These are phyloP conservation scores for Uronychia setigera DNA, from an alignment of 73 alveolate species.

Conservation along the genomic window DNA sequence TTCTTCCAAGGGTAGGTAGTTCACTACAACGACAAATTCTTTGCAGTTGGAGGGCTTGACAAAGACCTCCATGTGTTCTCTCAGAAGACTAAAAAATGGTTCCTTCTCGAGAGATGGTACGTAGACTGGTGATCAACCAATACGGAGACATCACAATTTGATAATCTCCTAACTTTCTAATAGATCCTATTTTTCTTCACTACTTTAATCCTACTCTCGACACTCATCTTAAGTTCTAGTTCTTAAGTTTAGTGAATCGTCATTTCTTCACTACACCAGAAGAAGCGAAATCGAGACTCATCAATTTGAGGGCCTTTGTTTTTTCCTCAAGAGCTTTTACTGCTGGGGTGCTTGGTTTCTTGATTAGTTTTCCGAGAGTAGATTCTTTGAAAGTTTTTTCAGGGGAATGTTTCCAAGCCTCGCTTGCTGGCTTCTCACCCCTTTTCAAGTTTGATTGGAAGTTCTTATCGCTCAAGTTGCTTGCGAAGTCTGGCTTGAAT, in stretches of 20 bases:
- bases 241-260: too few species aligned
- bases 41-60: conserved; percentile 40
- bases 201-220: too few species aligned
- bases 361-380: conserved; percentile 33
- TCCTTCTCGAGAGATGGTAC: conserved; percentile 48
- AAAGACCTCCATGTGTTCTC: conserved; percentile 64
- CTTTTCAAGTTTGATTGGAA: conserved; percentile 60
- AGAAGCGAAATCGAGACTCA: conserved; percentile 61
- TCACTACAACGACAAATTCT: conserved; percentile 37
- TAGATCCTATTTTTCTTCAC: neutral
- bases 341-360: conserved; percentile 43
- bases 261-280: conserved; percentile 18
- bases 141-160: neutral
- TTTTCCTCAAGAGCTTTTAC: conserved; percentile 45
- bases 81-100: conserved; percentile 47
- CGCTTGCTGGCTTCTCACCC: conserved; percentile 39
- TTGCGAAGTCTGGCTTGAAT: conserved; percentile 62
- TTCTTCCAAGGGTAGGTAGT: conserved; percentile 42
- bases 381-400: conserved; percentile 51
- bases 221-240: too few species aligned
- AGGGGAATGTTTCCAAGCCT: conserved; percentile 60
- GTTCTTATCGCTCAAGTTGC: conserved; percentile 44
- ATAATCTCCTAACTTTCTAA: neutral
- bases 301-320: conserved; percentile 59
- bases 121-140: too few species aligned